Evolutionary conservation across 306 rosid species (phyloP).

Genomic region (Pterocarpus santalinus): DNA sequence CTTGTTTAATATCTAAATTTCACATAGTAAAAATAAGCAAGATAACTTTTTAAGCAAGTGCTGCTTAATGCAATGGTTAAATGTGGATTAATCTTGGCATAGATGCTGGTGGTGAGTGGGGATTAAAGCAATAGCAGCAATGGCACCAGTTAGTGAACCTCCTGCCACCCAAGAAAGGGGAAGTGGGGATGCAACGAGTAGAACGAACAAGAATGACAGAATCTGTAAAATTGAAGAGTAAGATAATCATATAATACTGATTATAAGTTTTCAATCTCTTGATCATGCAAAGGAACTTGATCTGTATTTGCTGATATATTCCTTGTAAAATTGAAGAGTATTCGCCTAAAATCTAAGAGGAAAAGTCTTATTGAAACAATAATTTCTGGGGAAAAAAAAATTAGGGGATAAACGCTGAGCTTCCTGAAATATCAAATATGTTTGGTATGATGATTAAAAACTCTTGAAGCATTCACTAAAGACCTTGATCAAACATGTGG

Average conservation of each 20-base stretch:
- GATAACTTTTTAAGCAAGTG: neutral
- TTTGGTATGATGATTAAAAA: no score
- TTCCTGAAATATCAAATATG: no score
- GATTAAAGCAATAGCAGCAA: neutral
- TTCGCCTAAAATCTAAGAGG: no score
- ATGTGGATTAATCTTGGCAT: neutral
- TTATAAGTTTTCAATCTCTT: neutral
- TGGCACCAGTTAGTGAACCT: neutral
- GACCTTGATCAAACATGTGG: no score
- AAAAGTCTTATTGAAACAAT: no score
- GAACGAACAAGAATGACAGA: neutral
- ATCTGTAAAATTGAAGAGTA: neutral
- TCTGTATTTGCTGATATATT: neutral
- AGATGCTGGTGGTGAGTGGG: neutral
- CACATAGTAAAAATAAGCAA: neutral
- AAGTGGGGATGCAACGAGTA: neutral
- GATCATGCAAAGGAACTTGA: neutral
- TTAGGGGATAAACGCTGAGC: no score
- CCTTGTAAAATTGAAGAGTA: neutral
- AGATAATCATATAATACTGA: neutral
- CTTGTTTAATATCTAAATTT: constrained; percentile 4
- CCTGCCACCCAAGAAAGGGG: neutral
- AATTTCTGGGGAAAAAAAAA: no score
- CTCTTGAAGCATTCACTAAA: no score
- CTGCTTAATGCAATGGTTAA: neutral